Evolutionary conservation across 225 moss, liverwort and hornwort genomes (phyloP).

Genomic region (Polytrichum commune): DNA sequence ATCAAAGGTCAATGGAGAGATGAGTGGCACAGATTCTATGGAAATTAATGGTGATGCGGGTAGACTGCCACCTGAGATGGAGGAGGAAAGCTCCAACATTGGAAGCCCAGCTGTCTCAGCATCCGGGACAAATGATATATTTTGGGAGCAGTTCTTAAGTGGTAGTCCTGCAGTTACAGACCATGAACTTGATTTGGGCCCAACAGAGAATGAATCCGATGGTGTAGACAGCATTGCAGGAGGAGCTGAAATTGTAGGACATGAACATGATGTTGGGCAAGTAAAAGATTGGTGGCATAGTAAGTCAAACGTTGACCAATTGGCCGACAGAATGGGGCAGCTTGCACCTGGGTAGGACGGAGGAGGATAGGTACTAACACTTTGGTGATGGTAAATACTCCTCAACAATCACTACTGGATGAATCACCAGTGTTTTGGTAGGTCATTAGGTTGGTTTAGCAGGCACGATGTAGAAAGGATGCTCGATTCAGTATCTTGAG

Average conservation of each 20-base stretch:
- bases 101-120: constrained; percentile 42
- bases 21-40: constrained; percentile 36
- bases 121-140: constrained; percentile 65
- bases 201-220: constrained; percentile 34
- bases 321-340: constrained; percentile 81
- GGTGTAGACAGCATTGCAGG: constrained; percentile 26
- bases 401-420: constrained; percentile 1
- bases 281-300: constrained; percentile 49
- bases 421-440: constrained; percentile 1
- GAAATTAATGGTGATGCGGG: constrained; percentile 34
- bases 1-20: constrained; percentile 23
- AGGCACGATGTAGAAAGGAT: not conserved
- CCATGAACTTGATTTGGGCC: constrained; percentile 41
- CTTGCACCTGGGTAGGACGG: constrained; percentile 55
- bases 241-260: constrained; percentile 13
- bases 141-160: constrained; percentile 90
- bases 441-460: constrained; percentile 9
- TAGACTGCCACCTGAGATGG: constrained; percentile 33
- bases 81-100: constrained; percentile 34
- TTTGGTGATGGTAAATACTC: constrained; percentile 19
- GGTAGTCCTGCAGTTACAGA: constrained; percentile 54
- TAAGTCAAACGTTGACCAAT: constrained; percentile 72
- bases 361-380: constrained; percentile 8
- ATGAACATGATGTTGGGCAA: constrained; percentile 27
- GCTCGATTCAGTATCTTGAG: not conserved